Evolutionary conservation across 2,329 filamentous ascomycete species (phyloP), one percentile per base, ranked within the genome.

Genomic region (Myriosclerotinia duriaeana): DNA sequence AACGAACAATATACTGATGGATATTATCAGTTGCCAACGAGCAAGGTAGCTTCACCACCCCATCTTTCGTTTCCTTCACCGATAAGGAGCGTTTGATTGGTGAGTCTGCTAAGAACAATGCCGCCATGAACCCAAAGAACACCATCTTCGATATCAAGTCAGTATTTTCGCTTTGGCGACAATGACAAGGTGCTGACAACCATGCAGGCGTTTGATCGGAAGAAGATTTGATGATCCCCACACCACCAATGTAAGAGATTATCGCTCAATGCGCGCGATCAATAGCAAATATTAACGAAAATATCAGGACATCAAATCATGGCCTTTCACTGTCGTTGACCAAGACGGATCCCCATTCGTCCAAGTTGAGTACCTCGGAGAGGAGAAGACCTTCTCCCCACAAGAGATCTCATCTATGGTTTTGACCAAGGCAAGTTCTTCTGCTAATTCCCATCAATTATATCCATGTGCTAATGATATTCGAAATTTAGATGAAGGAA

Each of bases 381-480:
- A 96, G 87, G 92, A 84, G 80, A 97, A 98, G 90, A 88, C 85
- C 72, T 99, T 99, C 87, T 96, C 93, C 62, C 92, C 95, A 70
- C 94, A 99, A 85, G 95, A 99, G 83, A 95, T 99, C 82, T 99
- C 95, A 71, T 91, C 95, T 79, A 99, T 99, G 95, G 92, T 99
- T 74, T 88, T 99, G 75, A 89, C 87, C 83, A 99, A 99, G 92
- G 94, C 96, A 84, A 73, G 82, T 62, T 9, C 26, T 44, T 30
- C 61, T 69, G 53, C 68, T 40, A 40, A 8, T 17, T 44, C 52
- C 17, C 34, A 11, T 17, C 20, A 6, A 11, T 17, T n/a, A 6
- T 30, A 26, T 14, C 5, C 12, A 14, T 40, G 15, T 65, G 38
- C 66, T 69, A 50, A 69, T 52, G 0, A 34, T 26, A 20, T 9